phyloP scores from a whole-genome alignment of 2,329 filamentous ascomycete species.

The Fusarium azukiicola region DNA sequence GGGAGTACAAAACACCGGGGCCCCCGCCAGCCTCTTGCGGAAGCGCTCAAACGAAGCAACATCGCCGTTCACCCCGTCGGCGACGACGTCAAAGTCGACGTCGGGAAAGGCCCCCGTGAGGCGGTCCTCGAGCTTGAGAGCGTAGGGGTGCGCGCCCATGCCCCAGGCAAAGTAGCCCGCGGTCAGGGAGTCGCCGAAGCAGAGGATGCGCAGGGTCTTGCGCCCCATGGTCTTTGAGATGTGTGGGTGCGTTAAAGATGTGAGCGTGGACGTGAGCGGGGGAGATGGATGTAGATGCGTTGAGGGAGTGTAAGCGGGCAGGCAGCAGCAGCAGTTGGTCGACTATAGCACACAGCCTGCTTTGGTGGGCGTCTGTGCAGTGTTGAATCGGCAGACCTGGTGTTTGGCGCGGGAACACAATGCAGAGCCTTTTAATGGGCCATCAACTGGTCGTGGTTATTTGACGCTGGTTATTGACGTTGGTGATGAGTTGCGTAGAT shows the following conservation, averaged over 20 bases:
- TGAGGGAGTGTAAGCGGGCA: conserved; percentile 15
- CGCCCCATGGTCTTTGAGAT: conserved; percentile 49
- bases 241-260: conserved; percentile 3
- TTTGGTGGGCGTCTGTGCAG: conserved; percentile 4
- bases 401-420: not conserved
- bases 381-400: not conserved
- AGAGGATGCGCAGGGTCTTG: conserved; percentile 75
- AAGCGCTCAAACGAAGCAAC: conserved; percentile 63
- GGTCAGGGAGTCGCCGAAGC: conserved; percentile 84
- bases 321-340: conserved; percentile 28
- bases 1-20: too few species aligned
- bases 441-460: not conserved
- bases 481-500: not conserved
- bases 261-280: not conserved
- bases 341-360: not conserved
- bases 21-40: conserved; percentile 55
- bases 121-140: conserved; percentile 68
- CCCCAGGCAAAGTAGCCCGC: conserved; percentile 73
- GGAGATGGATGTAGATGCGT: conserved; percentile 10
- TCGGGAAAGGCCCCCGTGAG: conserved; percentile 70
- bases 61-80: conserved; percentile 76
- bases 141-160: conserved; percentile 74
- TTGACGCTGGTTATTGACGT: not conserved
- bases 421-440: not conserved
- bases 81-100: conserved; percentile 67